phyloP scores from a whole-genome alignment of 768 basidiomycete species.

The Mycena vitilis region DNA sequence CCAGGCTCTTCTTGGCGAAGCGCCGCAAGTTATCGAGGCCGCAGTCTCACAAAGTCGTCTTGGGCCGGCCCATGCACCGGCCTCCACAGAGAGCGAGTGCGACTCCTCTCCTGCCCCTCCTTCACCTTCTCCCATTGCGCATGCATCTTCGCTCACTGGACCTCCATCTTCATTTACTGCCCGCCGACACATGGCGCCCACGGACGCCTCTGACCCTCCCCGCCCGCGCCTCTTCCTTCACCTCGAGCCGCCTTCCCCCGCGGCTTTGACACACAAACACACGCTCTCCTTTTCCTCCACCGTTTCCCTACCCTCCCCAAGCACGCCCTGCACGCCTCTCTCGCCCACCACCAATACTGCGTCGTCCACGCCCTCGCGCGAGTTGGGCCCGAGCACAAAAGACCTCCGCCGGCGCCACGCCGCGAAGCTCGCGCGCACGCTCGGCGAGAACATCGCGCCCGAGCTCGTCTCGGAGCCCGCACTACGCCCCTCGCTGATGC shows the following conservation, averaged over 20 bases:
- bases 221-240: conserved; percentile 16
- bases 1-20: conserved; percentile 26
- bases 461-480: conserved; percentile 15
- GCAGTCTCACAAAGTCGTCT: background rate
- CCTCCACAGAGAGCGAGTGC: background rate
- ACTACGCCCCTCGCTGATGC: background rate
- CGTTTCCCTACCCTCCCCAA: background rate
- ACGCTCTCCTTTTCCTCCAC: background rate
- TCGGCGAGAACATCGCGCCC: conserved; percentile 30
- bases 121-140: background rate
- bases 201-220: background rate
- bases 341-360: conserved; percentile 27
- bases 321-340: conserved; percentile 10
- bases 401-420: conserved; percentile 28
- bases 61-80: too few species aligned
- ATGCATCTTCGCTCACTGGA: too few species aligned
- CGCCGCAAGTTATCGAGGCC: conserved; percentile 21
- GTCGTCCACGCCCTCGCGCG: background rate
- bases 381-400: background rate
- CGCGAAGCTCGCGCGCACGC: conserved; percentile 29
- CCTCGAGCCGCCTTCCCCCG: background rate
- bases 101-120: background rate
- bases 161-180: background rate
- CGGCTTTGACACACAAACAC: background rate
- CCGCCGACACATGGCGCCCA: background rate